phyloP scores from a whole-genome alignment of 768 basidiomycete species.

The Termitomyces sp. region DNA sequence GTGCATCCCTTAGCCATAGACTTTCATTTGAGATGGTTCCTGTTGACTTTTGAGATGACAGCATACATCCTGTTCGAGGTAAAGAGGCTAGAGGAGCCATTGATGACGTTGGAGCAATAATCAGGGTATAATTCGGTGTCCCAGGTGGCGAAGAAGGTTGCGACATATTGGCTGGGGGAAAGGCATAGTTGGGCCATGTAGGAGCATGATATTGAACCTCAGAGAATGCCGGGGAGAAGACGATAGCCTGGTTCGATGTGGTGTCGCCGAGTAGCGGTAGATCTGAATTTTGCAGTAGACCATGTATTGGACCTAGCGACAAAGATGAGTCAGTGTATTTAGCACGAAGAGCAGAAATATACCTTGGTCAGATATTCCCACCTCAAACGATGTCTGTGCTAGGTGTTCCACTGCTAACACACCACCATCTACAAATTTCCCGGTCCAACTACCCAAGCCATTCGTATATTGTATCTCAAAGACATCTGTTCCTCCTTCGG shows the following conservation, averaged over 20 bases:
- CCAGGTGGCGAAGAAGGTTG: constrained; percentile 34
- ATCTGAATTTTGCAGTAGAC: constrained; percentile 22
- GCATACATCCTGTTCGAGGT: constrained; percentile 54
- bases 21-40: constrained; percentile 37
- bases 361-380: constrained; percentile 49
- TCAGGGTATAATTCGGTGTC: constrained; percentile 45
- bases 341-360: constrained; percentile 1
- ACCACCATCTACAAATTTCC: constrained; percentile 40
- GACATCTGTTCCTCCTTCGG: constrained; percentile 30
- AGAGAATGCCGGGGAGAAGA: constrained; percentile 61
- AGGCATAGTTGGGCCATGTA: constrained; percentile 70
- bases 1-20: constrained; percentile 49
- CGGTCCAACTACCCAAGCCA: constrained; percentile 50
- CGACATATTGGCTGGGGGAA: constrained; percentile 51
- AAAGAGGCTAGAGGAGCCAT: constrained; percentile 29
- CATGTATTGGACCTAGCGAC: constrained; percentile 42
- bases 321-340: background rate
- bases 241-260: constrained; percentile 62
- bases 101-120: constrained; percentile 46
- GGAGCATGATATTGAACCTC: constrained; percentile 25
- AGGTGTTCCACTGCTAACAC: constrained; percentile 41
- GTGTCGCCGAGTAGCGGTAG: constrained; percentile 68
- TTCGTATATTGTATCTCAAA: constrained; percentile 41
- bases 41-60: constrained; percentile 32
- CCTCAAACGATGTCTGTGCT: constrained; percentile 43